These are phyloP conservation scores for Pyricularia grisea DNA, from an alignment of 2,329 filamentous ascomycete species.

Conservation along the genomic window DNA sequence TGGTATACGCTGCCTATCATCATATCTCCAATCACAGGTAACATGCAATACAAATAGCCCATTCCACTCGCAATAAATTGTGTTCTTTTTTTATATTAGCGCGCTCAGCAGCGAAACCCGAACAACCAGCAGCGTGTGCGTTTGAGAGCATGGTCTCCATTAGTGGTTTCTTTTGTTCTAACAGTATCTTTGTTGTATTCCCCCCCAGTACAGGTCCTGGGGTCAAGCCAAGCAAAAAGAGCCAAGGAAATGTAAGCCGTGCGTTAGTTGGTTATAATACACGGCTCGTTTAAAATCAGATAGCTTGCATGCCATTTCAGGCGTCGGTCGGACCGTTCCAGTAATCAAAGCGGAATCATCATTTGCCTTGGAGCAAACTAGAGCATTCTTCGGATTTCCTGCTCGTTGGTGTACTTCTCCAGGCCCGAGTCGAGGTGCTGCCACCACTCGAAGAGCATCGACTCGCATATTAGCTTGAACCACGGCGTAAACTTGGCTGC, in stretches of 20 bases:
- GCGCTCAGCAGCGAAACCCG: background rate
- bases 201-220: background rate
- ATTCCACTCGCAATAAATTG: background rate
- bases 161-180: background rate
- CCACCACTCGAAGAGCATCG: slow-evolving; percentile 99
- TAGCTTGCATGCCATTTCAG: background rate
- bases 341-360: no score
- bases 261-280: background rate
- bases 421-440: slow-evolving; percentile 69
- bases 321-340: no score
- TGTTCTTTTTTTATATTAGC: background rate
- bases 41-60: background rate
- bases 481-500: slow-evolving; percentile 86
- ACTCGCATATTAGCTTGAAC: slow-evolving; percentile 98
- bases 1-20: slow-evolving; percentile 46
- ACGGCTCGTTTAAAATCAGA: background rate
- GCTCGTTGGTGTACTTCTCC: slow-evolving; percentile 79
- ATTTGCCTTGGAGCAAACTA: background rate
- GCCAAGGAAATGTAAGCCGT: background rate
- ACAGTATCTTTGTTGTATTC: background rate
- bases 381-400: slow-evolving; percentile 76
- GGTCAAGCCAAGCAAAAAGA: background rate
- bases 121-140: background rate
- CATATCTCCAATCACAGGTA: slow-evolving; percentile 27
- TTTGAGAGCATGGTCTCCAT: background rate